Base-by-base conservation (phyloP, 257 asterid genomes). In the Orobanche coerulescens region DNA sequence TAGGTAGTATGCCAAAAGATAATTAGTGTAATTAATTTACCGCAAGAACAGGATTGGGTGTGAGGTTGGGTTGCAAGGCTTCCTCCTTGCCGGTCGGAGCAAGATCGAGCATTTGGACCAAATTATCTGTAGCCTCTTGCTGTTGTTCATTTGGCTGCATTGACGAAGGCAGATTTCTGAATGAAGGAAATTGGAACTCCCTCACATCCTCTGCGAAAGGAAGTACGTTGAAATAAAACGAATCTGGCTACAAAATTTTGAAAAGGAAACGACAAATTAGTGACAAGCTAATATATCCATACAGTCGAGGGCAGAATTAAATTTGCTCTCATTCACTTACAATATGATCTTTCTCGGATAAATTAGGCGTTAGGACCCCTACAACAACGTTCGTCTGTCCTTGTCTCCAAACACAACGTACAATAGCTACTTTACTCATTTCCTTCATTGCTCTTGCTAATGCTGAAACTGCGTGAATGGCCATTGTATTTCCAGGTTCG, bases 391-490 rank as follows among this genome's bases (percentile, higher is more conserved):
- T 93, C 22, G 85, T 73, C 81, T 86, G 98, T 28, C 97, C 97
- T 77, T 89, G 97, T 70, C 95, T 93, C 98, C 98, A 93, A 47
- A 84, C 97, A 60, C 97, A 93, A 46, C 98, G 98, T 44, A 89
- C 57, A 68, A 93, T 84, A 20, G 98, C 98, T 43, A 82, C 94
- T 80, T 85, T 86, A 73, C 81, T 78, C 81, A 67, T 78, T 68
- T 86, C 98, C 80, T 86, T 86, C 94, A 93, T 76, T 54, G 98
- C 94, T 58, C 98, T 88, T 71, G 89, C 94, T 64, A 88, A 75
- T 43, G 97, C 90, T 58, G 98, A 93, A 78, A 93, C 72, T 26
- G 97, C 97, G 33, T 67, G 66, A 43, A 61, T 71, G 68, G 97
- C 90, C 73, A 68, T 82, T 56, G 78, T 58, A 59, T 84, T 89